Evolutionary conservation across 495 filamentous ascomycete species (phyloP).

Genomic region (Aspergillus sclerotioniger): DNA sequence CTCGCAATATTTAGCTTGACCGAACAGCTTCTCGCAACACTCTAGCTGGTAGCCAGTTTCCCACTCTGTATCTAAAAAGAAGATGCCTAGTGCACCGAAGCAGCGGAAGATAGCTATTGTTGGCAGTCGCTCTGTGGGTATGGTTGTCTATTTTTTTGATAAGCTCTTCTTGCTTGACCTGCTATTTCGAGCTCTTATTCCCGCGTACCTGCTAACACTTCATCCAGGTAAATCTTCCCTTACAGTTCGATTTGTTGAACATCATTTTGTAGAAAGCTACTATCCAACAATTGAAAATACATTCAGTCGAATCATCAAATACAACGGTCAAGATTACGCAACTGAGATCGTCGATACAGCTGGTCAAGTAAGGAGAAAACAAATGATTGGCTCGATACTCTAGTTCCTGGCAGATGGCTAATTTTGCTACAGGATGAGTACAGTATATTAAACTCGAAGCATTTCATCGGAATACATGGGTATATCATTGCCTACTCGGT

Average conservation of each 20-base stretch:
- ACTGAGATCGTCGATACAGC: conserved; percentile 99
- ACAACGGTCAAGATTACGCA: conserved; percentile 87
- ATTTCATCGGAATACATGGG: conserved; percentile 99
- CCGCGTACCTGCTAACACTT: not conserved
- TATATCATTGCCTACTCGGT: conserved; percentile 99
- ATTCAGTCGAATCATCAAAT: conserved; percentile 90
- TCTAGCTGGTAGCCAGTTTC: not conserved
- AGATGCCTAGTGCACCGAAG: conserved; percentile 82
- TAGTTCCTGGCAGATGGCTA: conserved; percentile 12
- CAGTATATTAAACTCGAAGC: conserved; percentile 94
- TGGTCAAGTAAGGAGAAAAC: conserved; percentile 70
- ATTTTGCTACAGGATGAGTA: conserved; percentile 77
- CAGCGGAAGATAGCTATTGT: conserved; percentile 98
- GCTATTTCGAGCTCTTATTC: not conserved
- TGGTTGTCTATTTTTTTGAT: conserved; percentile 19
- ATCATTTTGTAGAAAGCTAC: conserved; percentile 97
- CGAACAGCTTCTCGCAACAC: not conserved
- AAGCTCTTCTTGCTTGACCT: conserved; percentile 4
- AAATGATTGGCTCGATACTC: conserved; percentile 11
- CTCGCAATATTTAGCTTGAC: not conserved
- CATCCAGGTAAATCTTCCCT: conserved; percentile 89
- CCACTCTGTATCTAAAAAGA: conserved; percentile 9
- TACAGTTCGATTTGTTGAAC: conserved; percentile 95
- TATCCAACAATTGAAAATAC: conserved; percentile 99
- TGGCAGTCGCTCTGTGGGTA: conserved; percentile 95